Conservation (phyloP, 202 grass and related monocot genomes). For the Elaeis oleifera region DNA sequence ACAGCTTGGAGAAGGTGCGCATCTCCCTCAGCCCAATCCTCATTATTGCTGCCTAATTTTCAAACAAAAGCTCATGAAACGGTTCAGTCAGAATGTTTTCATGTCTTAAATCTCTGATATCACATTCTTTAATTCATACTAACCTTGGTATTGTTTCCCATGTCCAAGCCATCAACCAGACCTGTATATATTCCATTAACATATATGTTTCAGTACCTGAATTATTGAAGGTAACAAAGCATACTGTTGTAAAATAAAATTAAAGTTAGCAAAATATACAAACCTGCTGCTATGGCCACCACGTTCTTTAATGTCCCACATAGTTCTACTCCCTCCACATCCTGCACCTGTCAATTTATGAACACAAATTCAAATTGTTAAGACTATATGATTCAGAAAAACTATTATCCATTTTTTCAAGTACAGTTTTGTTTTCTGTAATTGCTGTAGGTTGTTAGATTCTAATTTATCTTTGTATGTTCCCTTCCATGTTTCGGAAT, state of each 20-base stretch:
- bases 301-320: conserved; percentile 98
- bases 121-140: background rate
- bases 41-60: conserved; percentile 78
- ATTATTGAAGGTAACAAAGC: background rate
- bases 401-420: too few species aligned
- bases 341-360: conserved; percentile 50
- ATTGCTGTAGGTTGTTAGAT: too few species aligned
- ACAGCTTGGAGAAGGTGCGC: conserved; percentile 76
- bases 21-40: conserved; percentile 91
- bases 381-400: background rate
- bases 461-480: too few species aligned
- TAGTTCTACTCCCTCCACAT: conserved; percentile 91
- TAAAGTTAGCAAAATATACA: background rate
- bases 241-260: conserved; percentile 10
- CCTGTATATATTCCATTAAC: conserved; percentile 32
- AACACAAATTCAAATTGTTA: background rate
- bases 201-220: background rate
- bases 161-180: conserved; percentile 91
- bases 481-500: too few species aligned
- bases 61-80: too few species aligned
- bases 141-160: conserved; percentile 99
- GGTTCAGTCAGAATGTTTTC: too few species aligned
- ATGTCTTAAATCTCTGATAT: too few species aligned
- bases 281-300: conserved; percentile 95
- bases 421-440: too few species aligned